These are phyloP conservation scores for Colletotrichum shisoi DNA, from an alignment of 2,329 filamentous ascomycete genomes.

Conservation along the genomic window DNA sequence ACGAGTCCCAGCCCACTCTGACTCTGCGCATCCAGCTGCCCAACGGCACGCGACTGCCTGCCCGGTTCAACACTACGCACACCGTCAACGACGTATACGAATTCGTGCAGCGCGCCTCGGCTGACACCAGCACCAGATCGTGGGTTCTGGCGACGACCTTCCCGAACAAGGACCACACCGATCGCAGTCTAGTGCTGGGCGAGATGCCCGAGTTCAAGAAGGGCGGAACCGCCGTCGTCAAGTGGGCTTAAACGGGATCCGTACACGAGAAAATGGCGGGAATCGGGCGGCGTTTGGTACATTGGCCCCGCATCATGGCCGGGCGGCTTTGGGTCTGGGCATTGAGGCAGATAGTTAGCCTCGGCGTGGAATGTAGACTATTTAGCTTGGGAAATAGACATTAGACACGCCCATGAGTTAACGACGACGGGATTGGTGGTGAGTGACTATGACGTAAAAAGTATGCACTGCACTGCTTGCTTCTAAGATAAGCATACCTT, in stretches of 20 bases:
- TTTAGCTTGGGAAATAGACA: slow-evolving; percentile 31
- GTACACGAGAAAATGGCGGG: slow-evolving; percentile 9
- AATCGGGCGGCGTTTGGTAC: slow-evolving; percentile 36
- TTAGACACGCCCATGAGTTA: slow-evolving; percentile 23
- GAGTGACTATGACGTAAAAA: background rate
- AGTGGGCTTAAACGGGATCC: slow-evolving; percentile 54
- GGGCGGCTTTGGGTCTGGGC: slow-evolving; percentile 8
- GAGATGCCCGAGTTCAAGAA: slow-evolving; percentile 72
- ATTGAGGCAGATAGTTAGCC: slow-evolving; percentile 24
- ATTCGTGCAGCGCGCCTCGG: slow-evolving; percentile 72
- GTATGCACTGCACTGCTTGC: background rate
- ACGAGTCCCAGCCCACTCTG: slow-evolving; percentile 72
- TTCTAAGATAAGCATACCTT: background rate
- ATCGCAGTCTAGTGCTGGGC: slow-evolving; percentile 66
- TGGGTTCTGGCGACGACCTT: slow-evolving; percentile 85
- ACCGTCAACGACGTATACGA: slow-evolving; percentile 80
- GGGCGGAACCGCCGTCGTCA: slow-evolving; percentile 71
- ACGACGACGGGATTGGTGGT: background rate
- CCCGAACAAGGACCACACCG: slow-evolving; percentile 79
- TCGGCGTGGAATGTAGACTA: slow-evolving; percentile 36
- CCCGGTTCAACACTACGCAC: slow-evolving; percentile 81
- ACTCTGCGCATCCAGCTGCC: slow-evolving; percentile 80
- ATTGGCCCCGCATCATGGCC: slow-evolving; percentile 15
- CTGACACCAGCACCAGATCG: slow-evolving; percentile 63
- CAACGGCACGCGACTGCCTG: slow-evolving; percentile 78